Evolutionary conservation across 169 alveolate genomes (phyloP).

Genomic region (Ichthyophthirius multifiliis): DNA sequence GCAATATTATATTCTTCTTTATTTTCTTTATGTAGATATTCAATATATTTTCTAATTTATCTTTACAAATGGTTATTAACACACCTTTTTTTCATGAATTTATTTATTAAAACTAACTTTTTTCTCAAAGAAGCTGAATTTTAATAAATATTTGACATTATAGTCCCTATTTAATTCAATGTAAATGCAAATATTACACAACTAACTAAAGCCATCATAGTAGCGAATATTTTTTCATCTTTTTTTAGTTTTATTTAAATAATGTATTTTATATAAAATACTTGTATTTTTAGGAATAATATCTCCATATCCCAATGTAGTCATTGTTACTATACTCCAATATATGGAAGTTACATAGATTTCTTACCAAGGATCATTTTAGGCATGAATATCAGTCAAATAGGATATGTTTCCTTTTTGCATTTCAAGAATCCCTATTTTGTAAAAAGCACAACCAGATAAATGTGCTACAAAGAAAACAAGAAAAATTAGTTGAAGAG

Average conservation of each 20-base stretch:
- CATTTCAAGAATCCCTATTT: neutral
- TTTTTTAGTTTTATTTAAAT: neutral
- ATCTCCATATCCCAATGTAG: neutral
- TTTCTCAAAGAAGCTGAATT: neutral
- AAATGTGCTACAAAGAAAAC: neutral
- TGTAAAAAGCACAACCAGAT: neutral
- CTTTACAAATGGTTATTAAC: neutral
- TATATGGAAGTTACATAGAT: neutral
- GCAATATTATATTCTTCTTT: neutral
- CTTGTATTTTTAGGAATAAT: neutral
- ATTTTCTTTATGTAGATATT: neutral
- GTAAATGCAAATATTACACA: neutral
- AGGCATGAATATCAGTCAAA: neutral
- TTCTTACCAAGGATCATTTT: neutral
- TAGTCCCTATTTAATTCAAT: neutral
- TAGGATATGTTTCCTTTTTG: neutral
- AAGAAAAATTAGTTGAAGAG: no score
- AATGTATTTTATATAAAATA: neutral
- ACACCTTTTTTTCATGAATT: neutral
- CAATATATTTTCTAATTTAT: neutral
- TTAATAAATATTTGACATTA: neutral
- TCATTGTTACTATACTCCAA: neutral
- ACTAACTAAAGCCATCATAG: neutral
- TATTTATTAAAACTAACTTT: neutral
- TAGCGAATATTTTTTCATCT: neutral